Percentiles rank a stretch among this genome's conserved stretches.
Evolutionary conservation across 1,284 basidiomycete genomes (phyloP).

Genomic region (Trametes polyzona): DNA sequence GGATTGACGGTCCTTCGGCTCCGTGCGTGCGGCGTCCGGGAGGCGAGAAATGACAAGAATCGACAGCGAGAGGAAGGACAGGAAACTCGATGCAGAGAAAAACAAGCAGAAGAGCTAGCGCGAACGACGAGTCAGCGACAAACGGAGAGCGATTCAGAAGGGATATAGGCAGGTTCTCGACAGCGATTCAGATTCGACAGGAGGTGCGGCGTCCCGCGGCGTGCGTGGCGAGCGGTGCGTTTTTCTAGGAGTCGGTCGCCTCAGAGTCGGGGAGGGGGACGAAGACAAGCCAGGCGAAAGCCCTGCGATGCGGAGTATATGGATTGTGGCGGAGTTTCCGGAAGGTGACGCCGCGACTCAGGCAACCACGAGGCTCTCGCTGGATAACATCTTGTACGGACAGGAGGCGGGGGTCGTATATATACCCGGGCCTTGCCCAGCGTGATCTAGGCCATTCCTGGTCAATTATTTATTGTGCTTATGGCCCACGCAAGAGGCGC

Average conservation of each 20-base stretch:
- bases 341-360: constrained; percentile 10
- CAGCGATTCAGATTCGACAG: constrained; percentile 41
- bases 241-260: constrained; percentile 27
- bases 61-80: constrained; percentile 34
- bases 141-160: constrained; percentile 41
- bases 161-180: constrained; percentile 38
- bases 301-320: constrained; percentile 29
- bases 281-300: constrained; percentile 17
- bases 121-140: constrained; percentile 42
- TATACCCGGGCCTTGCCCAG: constrained; percentile 21
- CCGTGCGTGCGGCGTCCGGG: constrained; percentile 25
- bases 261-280: constrained; percentile 20
- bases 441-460: constrained; percentile 21
- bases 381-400: constrained; percentile 13
- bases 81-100: constrained; percentile 32
- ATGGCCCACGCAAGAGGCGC: not conserved
- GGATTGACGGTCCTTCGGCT: constrained; percentile 25
- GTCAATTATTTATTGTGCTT: constrained; percentile 17
- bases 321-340: constrained; percentile 34
- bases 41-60: constrained; percentile 30
- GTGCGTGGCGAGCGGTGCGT: constrained; percentile 18
- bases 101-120: constrained; percentile 39
- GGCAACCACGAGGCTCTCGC: constrained; percentile 25
- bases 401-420: constrained; percentile 19
- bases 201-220: constrained; percentile 26